Percentiles rank a stretch among this genome's conserved stretches.
phyloP scores from a whole-genome alignment of 306 rosid species.

The Gleditsia sinensis region DNA sequence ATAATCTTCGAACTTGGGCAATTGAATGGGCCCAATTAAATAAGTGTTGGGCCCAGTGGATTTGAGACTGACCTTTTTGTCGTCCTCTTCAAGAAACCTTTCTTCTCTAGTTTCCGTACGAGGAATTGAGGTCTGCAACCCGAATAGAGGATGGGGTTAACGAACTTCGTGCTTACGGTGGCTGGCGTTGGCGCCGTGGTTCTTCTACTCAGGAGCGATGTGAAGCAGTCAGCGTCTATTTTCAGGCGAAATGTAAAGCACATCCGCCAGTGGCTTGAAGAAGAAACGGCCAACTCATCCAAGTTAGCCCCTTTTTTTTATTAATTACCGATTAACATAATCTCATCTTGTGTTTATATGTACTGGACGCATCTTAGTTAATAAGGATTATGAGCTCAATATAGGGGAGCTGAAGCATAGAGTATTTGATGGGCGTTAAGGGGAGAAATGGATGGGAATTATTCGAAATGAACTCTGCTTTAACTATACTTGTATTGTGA shows the following conservation, averaged over 20 bases:
- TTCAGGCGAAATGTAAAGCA: constrained; percentile 54
- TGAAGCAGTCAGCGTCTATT: constrained; percentile 47
- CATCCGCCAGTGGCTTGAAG: constrained; percentile 56
- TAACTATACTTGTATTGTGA: not conserved
- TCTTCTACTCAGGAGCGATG: constrained; percentile 56
- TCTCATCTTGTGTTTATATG: not conserved
- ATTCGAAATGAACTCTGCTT: not conserved
- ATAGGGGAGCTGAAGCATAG: not conserved
- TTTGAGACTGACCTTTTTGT: not conserved
- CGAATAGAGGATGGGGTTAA: constrained; percentile 41
- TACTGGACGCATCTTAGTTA: not conserved
- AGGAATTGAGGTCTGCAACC: not conserved
- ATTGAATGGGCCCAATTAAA: not conserved
- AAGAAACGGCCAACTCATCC: constrained; percentile 53
- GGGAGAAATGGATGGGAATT: constrained; percentile 1
- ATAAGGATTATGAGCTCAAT: not conserved
- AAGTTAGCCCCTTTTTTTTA: constrained; percentile 20
- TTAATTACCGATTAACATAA: not conserved
- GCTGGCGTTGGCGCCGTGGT: constrained; percentile 57
- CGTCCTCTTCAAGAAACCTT: not conserved
- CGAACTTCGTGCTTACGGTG: constrained; percentile 54
- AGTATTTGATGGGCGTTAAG: not conserved
- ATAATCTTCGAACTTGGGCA: not conserved
- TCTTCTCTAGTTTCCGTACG: not conserved
- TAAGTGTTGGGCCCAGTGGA: not conserved